Conservation (phyloP, 805 yeast species). For the Yamadazyma endophytica region DNA sequence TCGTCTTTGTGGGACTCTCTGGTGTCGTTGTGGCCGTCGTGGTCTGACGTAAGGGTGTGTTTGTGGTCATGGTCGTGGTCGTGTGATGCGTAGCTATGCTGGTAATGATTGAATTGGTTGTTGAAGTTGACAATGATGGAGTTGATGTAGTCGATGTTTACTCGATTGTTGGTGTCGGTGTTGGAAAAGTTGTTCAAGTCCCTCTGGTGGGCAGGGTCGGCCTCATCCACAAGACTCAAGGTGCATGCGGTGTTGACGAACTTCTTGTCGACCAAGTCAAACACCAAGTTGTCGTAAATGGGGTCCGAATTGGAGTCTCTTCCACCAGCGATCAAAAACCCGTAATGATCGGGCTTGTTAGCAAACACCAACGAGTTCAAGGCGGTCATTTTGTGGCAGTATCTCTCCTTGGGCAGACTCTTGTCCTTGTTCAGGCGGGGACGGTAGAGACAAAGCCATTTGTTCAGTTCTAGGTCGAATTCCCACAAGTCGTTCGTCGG, state of each 20-base stretch:
- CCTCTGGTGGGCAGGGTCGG: no score
- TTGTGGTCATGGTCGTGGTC: no score
- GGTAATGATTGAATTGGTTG: conserved; percentile 20
- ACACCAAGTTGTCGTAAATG: conserved; percentile 33
- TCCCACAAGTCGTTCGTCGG: conserved; percentile 70
- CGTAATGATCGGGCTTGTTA: conserved; percentile 39
- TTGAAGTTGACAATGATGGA: conserved; percentile 30
- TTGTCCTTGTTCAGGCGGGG: conserved; percentile 14
- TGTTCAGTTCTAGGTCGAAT: conserved; percentile 47
- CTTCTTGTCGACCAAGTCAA: conserved; percentile 40
- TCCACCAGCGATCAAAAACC: conserved; percentile 55
- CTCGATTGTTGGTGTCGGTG: conserved; percentile 13
- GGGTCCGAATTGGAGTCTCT: conserved; percentile 29
- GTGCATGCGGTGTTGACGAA: conserved; percentile 19
- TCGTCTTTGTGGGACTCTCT: conserved; percentile 2
- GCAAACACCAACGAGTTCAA: conserved; percentile 34
- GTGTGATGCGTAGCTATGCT: no score
- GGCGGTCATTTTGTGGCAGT: conserved; percentile 48
- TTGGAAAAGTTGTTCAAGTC: conserved; percentile 12
- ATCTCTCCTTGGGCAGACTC: conserved; percentile 38
- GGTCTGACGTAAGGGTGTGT: background rate
- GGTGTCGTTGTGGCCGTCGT: conserved; percentile 1
- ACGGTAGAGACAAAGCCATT: conserved; percentile 52
- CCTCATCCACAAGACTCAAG: no score
- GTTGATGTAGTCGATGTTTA: conserved; percentile 28